Percentiles rank a stretch among this genome's conserved stretches.
These are phyloP conservation scores for Colletotrichum zoysiae DNA, from an alignment of 2,329 filamentous ascomycete species.

Conservation along the genomic window DNA sequence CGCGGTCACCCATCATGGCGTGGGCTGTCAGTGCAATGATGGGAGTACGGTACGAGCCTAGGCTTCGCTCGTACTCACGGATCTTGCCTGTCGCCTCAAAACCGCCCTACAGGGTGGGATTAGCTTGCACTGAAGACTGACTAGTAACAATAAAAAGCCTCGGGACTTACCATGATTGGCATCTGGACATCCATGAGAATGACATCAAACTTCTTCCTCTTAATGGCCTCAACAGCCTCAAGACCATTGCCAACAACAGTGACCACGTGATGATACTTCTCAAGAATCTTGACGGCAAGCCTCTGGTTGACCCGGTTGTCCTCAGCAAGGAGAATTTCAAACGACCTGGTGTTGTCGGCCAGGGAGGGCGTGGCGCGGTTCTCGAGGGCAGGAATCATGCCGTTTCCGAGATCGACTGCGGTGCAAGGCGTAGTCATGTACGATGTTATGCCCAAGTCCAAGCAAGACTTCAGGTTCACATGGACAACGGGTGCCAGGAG, in stretches of 20 bases:
- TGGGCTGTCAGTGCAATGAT: constrained; percentile 98
- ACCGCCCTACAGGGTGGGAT: constrained; percentile 72
- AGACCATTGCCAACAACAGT: constrained; percentile 95
- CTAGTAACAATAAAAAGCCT: constrained; percentile 35
- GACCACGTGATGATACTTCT: constrained; percentile 94
- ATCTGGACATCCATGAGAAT: constrained; percentile 99
- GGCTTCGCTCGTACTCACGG: constrained; percentile 89
- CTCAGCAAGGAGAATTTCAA: constrained; percentile 94
- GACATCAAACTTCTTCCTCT: constrained; percentile 92
- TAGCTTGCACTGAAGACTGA: constrained; percentile 35
- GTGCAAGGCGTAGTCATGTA: constrained; percentile 99
- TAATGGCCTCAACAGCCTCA: constrained; percentile 92
- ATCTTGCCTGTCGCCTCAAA: constrained; percentile 98
- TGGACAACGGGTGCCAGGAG: constrained; percentile 89
- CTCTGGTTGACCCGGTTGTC: constrained; percentile 98
- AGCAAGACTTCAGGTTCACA: constrained; percentile 90
- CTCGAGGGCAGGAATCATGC: constrained; percentile 94
- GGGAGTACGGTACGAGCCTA: constrained; percentile 85
- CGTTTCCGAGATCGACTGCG: constrained; percentile 93
- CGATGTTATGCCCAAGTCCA: constrained; percentile 96
- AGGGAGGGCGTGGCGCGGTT: constrained; percentile 91
- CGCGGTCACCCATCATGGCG: constrained; percentile 97
- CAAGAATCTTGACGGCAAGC: constrained; percentile 94
- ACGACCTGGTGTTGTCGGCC: constrained; percentile 93
- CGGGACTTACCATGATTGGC: constrained; percentile 88